Percentiles rank a stretch among this genome's conserved stretches.
Evolutionary conservation across 805 yeast genomes (phyloP).

Genomic region (Barnettozyma populi): DNA sequence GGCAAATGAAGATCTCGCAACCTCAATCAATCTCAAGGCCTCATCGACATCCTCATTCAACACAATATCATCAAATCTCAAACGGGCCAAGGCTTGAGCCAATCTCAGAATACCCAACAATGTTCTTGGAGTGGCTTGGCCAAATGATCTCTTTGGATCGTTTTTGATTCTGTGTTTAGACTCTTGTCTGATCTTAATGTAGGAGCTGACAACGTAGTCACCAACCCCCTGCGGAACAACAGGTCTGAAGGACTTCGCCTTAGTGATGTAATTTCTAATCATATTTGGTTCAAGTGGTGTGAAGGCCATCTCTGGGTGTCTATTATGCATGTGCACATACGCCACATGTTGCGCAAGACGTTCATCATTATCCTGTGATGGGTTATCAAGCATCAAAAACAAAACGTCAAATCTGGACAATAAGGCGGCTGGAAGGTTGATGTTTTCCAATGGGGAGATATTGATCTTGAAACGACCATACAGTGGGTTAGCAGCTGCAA

Average conservation of each 20-base stretch:
- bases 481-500: slow-evolving; percentile 98
- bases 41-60: slow-evolving; percentile 85
- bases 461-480: slow-evolving; percentile 92
- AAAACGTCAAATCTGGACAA: slow-evolving; percentile 90
- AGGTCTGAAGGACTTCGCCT: slow-evolving; percentile 83
- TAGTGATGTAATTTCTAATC: slow-evolving; percentile 81
- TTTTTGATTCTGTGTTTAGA: slow-evolving; percentile 70
- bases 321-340: slow-evolving; percentile 89
- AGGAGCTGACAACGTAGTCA: slow-evolving; percentile 78
- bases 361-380: slow-evolving; percentile 74
- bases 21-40: slow-evolving; percentile 80
- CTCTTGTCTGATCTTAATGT: slow-evolving; percentile 90
- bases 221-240: slow-evolving; percentile 78
- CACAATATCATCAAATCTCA: slow-evolving; percentile 74
- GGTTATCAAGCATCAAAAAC: slow-evolving; percentile 81
- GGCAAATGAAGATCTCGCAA: slow-evolving; percentile 74
- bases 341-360: slow-evolving; percentile 91
- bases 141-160: slow-evolving; percentile 63
- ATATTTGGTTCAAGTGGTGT: slow-evolving; percentile 74
- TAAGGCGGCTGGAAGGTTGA: slow-evolving; percentile 93
- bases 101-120: slow-evolving; percentile 84
- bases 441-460: slow-evolving; percentile 89
- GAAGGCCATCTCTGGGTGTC: slow-evolving; percentile 72
- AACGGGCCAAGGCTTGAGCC: slow-evolving; percentile 90
- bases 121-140: slow-evolving; percentile 95